Evolutionary conservation across 2,329 filamentous ascomycete species (phyloP).

Genomic region (Cercospora sp.): DNA sequence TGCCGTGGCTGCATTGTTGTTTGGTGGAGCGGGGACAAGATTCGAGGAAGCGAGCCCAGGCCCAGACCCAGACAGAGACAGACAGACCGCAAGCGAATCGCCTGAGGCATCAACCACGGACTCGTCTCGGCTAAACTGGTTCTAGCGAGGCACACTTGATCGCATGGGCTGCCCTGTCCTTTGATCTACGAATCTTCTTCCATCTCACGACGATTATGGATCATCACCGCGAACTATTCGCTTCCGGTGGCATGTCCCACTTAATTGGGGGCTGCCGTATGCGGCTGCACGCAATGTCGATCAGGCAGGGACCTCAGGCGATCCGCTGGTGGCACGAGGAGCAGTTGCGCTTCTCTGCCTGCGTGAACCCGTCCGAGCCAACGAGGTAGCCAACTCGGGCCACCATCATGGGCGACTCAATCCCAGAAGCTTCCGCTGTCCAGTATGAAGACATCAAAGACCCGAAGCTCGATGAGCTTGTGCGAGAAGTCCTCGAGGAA

Average conservation of each 20-base stretch:
- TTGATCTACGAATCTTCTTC: background rate
- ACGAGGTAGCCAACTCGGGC: background rate
- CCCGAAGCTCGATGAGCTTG: slow-evolving; percentile 19
- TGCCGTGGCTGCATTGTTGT: background rate
- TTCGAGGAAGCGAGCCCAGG: background rate
- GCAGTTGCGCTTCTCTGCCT: background rate
- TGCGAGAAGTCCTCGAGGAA: slow-evolving; percentile 20
- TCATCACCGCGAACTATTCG: background rate
- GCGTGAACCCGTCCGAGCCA: background rate
- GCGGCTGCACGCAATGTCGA: background rate
- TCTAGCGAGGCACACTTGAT: background rate
- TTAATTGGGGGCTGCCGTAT: background rate
- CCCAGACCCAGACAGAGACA: background rate
- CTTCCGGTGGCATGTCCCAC: background rate
- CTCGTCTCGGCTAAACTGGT: background rate
- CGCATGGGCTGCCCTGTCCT: background rate
- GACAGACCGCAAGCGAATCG: background rate
- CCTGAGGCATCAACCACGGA: background rate
- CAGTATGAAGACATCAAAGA: slow-evolving; percentile 14
- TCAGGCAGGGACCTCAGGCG: background rate
- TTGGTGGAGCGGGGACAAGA: background rate
- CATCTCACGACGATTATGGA: background rate
- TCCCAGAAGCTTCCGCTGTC: background rate
- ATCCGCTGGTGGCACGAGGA: background rate
- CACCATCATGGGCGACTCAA: background rate